phyloP scores from a whole-genome alignment of 768 basidiomycete species.

The Trametes cubensis region DNA sequence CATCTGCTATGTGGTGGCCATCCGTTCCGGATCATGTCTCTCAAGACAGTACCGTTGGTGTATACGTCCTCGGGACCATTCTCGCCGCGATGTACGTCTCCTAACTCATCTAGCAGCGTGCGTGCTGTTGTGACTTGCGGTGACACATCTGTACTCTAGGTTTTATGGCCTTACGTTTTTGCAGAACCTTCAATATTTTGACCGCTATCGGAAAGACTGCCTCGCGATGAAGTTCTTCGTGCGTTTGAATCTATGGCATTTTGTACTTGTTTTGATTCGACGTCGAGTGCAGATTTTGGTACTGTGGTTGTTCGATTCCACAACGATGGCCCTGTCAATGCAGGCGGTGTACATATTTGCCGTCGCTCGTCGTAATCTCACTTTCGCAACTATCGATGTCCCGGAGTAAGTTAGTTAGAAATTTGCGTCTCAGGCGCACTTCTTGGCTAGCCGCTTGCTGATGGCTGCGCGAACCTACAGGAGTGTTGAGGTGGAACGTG shows the following conservation, averaged over 20 bases:
- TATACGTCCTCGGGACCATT: conserved; percentile 12
- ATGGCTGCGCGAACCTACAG: not conserved
- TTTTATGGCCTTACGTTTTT: conserved; percentile 24
- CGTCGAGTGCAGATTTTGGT: conserved; percentile 2
- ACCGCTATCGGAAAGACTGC: conserved; percentile 15
- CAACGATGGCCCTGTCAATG: conserved; percentile 13
- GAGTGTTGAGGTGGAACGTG: conserved; percentile 10
- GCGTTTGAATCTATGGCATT: not conserved
- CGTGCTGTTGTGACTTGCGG: not conserved
- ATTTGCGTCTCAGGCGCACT: not conserved
- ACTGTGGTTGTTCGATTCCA: conserved; percentile 17
- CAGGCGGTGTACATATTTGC: conserved; percentile 17
- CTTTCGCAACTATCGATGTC: conserved; percentile 8
- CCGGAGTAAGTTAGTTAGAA: conserved; percentile 10
- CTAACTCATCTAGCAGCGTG: not conserved
- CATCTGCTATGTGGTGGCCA: conserved; percentile 20
- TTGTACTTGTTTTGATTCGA: not conserved
- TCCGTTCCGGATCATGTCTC: conserved; percentile 8
- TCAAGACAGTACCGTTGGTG: conserved; percentile 16
- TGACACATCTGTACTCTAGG: not conserved
- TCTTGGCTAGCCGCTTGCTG: not conserved
- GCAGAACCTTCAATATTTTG: conserved; percentile 21
- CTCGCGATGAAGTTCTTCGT: conserved; percentile 16
- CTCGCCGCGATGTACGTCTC: conserved; percentile 13
- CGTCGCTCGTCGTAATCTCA: conserved; percentile 5